Evolutionary conservation across 805 yeast species (phyloP), one percentile per base, ranked within the genome.

Genomic region (Pichia cephalocereana): DNA sequence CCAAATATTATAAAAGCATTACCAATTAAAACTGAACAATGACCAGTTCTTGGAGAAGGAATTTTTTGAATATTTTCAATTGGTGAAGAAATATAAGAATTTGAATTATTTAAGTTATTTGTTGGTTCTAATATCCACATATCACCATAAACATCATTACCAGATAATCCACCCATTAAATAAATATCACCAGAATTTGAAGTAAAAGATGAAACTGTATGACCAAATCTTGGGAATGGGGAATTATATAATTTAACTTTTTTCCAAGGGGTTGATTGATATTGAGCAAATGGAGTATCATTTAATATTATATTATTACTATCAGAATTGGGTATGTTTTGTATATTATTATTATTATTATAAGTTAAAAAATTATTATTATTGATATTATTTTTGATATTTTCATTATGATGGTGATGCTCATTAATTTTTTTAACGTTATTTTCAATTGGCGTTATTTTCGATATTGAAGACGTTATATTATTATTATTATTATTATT

Each of bases 11-110:
- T 89, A 59, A 83, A 93, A 1, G 98, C 98, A 61, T 90, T 91
- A 14, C 98, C 99, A 52, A 95, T 83, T 34, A 91, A 72, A 10
- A 90, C 85, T 2, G 95, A 76, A 7, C 96, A 87, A 66, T 93
- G 99, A 4, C 98, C 98, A 8, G 91, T 96, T 58, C 99, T 80
- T 34, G 98, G 96, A 18, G 96, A 91, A 2, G 97, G 96, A 17
- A 87, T 79, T 45, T 85, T 81, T 52, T 83, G 87, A 45, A 79
- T 77, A 51, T 85, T 86, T 51, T 84, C 86, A 44, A 83, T 73
- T 57, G 71, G 83, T 45, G 74, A 65, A 41, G 69, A 80, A 60
- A 59, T 66, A 55, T 66, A 68, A 55, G 60, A 68, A 34, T 34
- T 12, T 5, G 12, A 15, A 34, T 34, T 34, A 34, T 34, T 34